A percentile compares a stretch with the other conserved stretches of the same genome.
Conservation (phyloP, 208 protist genomes). For the Wallacemonas sp. region DNA sequence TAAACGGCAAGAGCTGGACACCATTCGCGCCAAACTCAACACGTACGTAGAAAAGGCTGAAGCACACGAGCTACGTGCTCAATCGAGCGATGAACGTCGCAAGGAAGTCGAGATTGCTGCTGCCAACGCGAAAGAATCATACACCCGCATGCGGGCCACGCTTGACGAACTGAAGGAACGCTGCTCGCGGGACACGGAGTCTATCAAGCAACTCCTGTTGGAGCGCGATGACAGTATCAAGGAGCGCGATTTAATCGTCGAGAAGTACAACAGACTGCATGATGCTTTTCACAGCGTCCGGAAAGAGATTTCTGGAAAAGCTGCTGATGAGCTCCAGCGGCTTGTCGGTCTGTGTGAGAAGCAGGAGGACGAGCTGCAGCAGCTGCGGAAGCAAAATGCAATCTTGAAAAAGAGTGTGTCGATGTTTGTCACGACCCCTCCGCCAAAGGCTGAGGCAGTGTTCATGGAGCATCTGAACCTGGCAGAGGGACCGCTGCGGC, state of each 20-base stretch:
- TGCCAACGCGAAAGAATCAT: constrained; percentile 30
- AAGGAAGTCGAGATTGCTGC: constrained; percentile 31
- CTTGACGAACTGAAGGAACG: constrained; percentile 68
- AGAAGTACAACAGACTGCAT: constrained; percentile 86
- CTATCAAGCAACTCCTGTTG: constrained; percentile 53
- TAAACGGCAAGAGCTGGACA: constrained; percentile 19
- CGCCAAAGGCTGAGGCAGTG: constrained; percentile 54
- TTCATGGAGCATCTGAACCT: constrained; percentile 79
- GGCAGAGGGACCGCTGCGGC: constrained; percentile 74
- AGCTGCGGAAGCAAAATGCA: constrained; percentile 65
- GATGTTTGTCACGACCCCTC: constrained; percentile 56
- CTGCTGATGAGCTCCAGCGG: constrained; percentile 51
- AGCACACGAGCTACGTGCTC: constrained; percentile 27
- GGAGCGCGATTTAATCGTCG: constrained; percentile 70
- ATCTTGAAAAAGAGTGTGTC: constrained; percentile 75
- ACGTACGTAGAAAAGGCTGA: constrained; percentile 57
- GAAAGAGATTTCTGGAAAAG: constrained; percentile 43
- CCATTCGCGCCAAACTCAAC: constrained; percentile 37
- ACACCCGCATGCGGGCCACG: constrained; percentile 37
- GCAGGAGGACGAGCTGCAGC: constrained; percentile 80
- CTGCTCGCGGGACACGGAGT: constrained; percentile 51
- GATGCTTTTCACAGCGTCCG: constrained; percentile 58
- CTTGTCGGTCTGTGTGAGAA: constrained; percentile 59
- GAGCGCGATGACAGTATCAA: constrained; percentile 60
- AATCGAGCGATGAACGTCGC: constrained; percentile 25